phyloP scores from a whole-genome alignment of 192 early-diverging fungal genomes.

The Podila verticillata region DNA sequence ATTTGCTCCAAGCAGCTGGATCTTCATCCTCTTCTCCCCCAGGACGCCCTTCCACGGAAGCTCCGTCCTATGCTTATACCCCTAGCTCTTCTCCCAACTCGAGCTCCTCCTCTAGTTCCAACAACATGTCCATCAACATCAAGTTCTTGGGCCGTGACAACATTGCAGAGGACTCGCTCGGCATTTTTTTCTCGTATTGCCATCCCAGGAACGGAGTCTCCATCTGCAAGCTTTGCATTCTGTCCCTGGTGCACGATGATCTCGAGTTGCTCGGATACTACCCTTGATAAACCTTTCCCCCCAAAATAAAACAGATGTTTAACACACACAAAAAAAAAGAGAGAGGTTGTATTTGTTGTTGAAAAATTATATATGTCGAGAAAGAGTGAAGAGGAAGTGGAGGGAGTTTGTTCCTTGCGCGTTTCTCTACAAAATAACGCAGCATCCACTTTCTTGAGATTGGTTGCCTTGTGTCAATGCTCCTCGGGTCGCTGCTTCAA shows the following conservation, averaged over 20 bases:
- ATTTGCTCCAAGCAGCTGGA: constrained; percentile 21
- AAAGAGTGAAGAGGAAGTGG: neutral
- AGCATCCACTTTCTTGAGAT: constrained; percentile 45
- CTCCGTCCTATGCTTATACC: neutral
- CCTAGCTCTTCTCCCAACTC: neutral
- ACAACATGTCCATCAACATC: constrained; percentile 11
- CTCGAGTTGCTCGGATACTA: constrained; percentile 41
- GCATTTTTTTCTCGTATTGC: constrained; percentile 40
- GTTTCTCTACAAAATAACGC: constrained; percentile 26
- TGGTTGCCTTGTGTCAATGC: constrained; percentile 53
- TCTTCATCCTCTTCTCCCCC: neutral
- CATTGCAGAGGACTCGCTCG: constrained; percentile 37
- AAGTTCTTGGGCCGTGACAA: constrained; percentile 41
- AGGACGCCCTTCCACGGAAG: neutral
- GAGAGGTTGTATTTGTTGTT: neutral
- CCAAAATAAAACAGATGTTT: neutral
- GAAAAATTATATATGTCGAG: neutral
- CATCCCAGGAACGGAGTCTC: constrained; percentile 36
- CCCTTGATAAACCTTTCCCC: neutral
- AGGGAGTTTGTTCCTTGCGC: no score
- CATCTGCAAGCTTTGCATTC: constrained; percentile 29
- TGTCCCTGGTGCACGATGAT: constrained; percentile 13
- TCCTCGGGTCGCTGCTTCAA: constrained; percentile 59
- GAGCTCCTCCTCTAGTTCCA: neutral
- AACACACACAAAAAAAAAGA: neutral